Base-by-base conservation (phyloP, 768 basidiomycete genomes). In the Lentinula detonsa region DNA sequence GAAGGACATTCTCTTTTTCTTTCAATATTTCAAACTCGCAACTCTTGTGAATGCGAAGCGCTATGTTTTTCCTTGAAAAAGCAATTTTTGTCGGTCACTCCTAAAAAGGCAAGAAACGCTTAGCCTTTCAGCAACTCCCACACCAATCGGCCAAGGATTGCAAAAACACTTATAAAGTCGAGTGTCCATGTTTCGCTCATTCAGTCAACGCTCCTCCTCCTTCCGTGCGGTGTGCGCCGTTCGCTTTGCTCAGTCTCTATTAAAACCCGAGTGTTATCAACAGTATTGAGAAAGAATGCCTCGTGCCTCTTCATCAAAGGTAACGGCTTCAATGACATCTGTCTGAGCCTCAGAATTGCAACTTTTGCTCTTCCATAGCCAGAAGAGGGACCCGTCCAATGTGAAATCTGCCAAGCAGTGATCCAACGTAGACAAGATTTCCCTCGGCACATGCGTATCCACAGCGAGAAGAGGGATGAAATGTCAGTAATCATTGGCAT, bases 31-130 rank as follows among this genome's bases (percentile, higher is more conserved):
- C 35, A 11, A 39, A 23, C 37, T 34, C 33, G 54, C 35, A 40
- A 23, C 23, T 2, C 1, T 39, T 18, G 13, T 18, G n/a, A 15
- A 6, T 6, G 23, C 23, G 23, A 34, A 21, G 31, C 55, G 18
- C 40, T 43, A 11, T 42, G 23, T 40, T 40, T 56, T 56, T 56
- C 55, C 55, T 56, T 56, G 55, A 56, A 56, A 54, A 42, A 40
- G 37, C 15, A 56, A 56, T 56, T 56, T 56, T 56, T 18, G n/a
- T 42, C 55, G 50, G 39, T 6, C 40, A 4, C 39, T 23, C 55
- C 40, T 23, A 56, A 56, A 42, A 56, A 56, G 55, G 55, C 40
- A 56, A 23, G 23, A 56, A 56, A 42, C 55, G 39, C 21, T 31
- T 33, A 6, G 40, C 1, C 31, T 3, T n/a, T 39, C 51, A 15